phyloP scores from a whole-genome alignment of 345 rosid genomes.

The Trapa incisa region DNA sequence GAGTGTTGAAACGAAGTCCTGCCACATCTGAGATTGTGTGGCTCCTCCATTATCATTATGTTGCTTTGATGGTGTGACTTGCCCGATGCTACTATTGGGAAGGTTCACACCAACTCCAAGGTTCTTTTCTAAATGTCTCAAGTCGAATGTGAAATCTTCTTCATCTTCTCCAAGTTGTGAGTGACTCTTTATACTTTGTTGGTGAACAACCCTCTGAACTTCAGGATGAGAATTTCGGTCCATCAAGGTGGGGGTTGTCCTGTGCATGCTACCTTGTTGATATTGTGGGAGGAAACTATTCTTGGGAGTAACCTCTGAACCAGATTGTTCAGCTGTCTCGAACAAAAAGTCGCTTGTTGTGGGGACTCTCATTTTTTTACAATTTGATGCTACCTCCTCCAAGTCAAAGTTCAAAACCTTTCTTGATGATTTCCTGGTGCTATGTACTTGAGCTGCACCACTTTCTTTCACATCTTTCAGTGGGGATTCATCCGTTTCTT shows the following conservation, averaged over 20 bases:
- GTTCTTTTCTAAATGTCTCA: neutral
- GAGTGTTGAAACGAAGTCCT: neutral
- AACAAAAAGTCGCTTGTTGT: too few species aligned
- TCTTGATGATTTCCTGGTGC: constrained; percentile 32
- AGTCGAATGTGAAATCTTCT: neutral
- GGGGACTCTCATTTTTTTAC: too few species aligned
- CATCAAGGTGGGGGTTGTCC: constrained; percentile 9
- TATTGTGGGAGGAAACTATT: constrained; percentile 16
- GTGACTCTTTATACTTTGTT: constrained; percentile 8
- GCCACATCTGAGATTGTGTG: neutral
- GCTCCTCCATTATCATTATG: neutral
- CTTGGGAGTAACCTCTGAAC: constrained; percentile 22
- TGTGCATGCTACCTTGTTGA: constrained; percentile 20
- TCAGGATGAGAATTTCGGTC: constrained; percentile 13
- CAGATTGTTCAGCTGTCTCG: constrained; percentile 10
- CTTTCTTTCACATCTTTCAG: constrained; percentile 12
- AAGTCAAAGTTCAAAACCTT: constrained; percentile 44
- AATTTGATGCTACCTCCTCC: constrained; percentile 19
- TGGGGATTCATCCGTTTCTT: constrained; percentile 25
- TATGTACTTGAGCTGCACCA: constrained; percentile 11
- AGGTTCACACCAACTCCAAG: neutral
- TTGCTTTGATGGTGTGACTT: neutral
- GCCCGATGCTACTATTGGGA: neutral
- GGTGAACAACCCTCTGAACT: neutral
- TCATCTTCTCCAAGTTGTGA: constrained; percentile 5